phyloP scores from a whole-genome alignment of 1,284 basidiomycete species.

The Cryptococcus maquisensis region DNA sequence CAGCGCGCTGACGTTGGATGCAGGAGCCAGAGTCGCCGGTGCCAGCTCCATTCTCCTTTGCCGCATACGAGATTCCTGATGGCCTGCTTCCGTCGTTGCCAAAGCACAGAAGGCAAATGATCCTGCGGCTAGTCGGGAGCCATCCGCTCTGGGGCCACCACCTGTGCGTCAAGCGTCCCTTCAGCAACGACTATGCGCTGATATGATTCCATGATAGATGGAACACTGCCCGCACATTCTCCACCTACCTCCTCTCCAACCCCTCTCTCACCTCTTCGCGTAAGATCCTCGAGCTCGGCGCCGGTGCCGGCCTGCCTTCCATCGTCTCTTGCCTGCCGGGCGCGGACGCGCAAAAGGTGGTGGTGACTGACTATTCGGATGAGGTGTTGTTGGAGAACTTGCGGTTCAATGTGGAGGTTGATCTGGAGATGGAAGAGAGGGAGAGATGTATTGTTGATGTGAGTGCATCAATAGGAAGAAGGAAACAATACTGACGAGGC shows the following conservation, averaged over 20 bases:
- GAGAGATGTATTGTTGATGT: slow-evolving; percentile 56
- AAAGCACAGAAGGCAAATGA: slow-evolving; percentile 47
- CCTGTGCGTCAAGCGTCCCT: slow-evolving; percentile 56
- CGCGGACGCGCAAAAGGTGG: slow-evolving; percentile 51
- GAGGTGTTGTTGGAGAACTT: slow-evolving; percentile 73
- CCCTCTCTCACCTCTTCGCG: slow-evolving; percentile 41
- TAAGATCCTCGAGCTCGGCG: slow-evolving; percentile 81
- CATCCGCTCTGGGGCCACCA: slow-evolving; percentile 91
- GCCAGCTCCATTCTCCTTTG: slow-evolving; percentile 35
- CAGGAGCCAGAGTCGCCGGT: slow-evolving; percentile 39
- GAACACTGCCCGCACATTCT: slow-evolving; percentile 75
- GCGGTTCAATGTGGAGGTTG: slow-evolving; percentile 61
- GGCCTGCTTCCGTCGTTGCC: slow-evolving; percentile 13
- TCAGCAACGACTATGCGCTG: neutral
- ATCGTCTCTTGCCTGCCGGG: slow-evolving; percentile 67
- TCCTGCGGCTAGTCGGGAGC: slow-evolving; percentile 72
- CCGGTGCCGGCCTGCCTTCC: slow-evolving; percentile 83
- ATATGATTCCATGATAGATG: slow-evolving; percentile 55
- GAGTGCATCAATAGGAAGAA: slow-evolving; percentile 8
- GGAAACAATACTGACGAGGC: neutral
- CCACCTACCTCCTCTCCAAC: slow-evolving; percentile 62
- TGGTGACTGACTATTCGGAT: slow-evolving; percentile 93
- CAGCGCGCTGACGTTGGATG: neutral
- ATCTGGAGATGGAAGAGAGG: slow-evolving; percentile 50
- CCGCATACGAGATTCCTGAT: slow-evolving; percentile 39